Evolutionary conservation across 371 early-diverging fungal genomes (phyloP).

Genomic region (Apophysomyces elegans): DNA sequence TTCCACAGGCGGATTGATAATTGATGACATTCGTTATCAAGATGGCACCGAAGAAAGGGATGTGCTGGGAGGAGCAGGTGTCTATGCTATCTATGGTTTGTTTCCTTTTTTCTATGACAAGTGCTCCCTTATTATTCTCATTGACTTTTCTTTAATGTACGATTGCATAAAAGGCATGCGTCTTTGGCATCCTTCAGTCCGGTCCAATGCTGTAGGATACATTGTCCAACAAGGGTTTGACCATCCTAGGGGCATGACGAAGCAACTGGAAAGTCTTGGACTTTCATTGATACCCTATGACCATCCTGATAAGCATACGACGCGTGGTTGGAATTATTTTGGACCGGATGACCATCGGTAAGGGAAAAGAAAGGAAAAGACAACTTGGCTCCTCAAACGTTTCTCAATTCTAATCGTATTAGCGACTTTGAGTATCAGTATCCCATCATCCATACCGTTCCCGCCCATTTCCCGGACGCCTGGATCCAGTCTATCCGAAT

Average conservation of each 20-base stretch:
- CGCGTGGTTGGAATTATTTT: constrained; percentile 50
- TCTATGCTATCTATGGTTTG: constrained; percentile 54
- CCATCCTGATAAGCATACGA: constrained; percentile 43
- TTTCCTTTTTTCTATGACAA: not conserved
- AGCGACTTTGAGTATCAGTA: constrained; percentile 52
- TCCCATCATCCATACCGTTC: constrained; percentile 44
- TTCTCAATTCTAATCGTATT: not conserved
- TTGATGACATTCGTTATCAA: constrained; percentile 48
- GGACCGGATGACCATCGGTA: constrained; percentile 47
- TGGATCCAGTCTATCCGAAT: constrained; percentile 41
- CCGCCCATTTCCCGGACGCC: constrained; percentile 38
- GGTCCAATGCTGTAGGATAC: constrained; percentile 38
- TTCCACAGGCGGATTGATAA: constrained; percentile 51
- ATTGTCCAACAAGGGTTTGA: constrained; percentile 49
- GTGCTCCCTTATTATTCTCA: not conserved
- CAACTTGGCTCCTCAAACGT: no score
- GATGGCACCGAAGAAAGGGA: constrained; percentile 36
- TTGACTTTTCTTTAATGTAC: not conserved
- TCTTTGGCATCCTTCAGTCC: constrained; percentile 31
- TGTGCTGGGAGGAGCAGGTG: constrained; percentile 53
- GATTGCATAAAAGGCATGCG: constrained; percentile 41
- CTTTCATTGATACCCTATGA: constrained; percentile 25
- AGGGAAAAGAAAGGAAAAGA: not conserved
- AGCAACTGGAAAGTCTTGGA: constrained; percentile 32
- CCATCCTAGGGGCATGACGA: constrained; percentile 30